These are phyloP conservation scores for Colletotrichum camelliae DNA, from an alignment of 2,329 filamentous ascomycete species.

Conservation along the genomic window DNA sequence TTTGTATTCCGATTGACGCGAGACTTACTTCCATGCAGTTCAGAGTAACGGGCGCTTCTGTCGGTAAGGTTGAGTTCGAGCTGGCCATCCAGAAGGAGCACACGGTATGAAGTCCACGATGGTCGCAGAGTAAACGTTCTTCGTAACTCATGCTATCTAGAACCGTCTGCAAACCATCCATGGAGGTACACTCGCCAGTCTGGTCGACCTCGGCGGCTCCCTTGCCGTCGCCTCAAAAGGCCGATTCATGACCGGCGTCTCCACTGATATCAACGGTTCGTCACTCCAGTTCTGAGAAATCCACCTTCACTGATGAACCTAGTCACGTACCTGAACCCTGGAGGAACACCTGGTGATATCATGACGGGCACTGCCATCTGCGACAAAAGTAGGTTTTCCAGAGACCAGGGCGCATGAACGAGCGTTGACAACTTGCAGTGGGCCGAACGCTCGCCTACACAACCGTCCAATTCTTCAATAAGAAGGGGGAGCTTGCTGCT, in stretches of 20 bases:
- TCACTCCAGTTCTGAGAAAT: not conserved
- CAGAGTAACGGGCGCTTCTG: slow-evolving; percentile 66
- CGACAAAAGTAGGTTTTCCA: slow-evolving; percentile 59
- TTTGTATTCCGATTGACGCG: too few relatives aligned
- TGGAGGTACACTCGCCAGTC: slow-evolving; percentile 79
- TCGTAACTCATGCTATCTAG: slow-evolving; percentile 40
- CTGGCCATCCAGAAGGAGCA: slow-evolving; percentile 77
- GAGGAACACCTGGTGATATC: slow-evolving; percentile 61
- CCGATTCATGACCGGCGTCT: slow-evolving; percentile 67
- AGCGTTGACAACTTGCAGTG: slow-evolving; percentile 43
- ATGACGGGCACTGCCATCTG: slow-evolving; percentile 62
- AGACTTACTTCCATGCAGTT: slow-evolving; percentile 52
- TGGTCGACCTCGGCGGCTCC: slow-evolving; percentile 72
- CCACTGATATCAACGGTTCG: slow-evolving; percentile 67
- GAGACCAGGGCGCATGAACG: rapidly evolving
- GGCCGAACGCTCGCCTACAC: slow-evolving; percentile 70
- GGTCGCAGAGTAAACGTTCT: not conserved
- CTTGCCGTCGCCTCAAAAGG: slow-evolving; percentile 70
- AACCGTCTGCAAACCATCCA: slow-evolving; percentile 80
- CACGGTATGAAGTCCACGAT: slow-evolving; percentile 56
- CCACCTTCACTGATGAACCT: not conserved
- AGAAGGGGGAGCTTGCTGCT: slow-evolving; percentile 63
- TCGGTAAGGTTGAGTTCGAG: slow-evolving; percentile 77
- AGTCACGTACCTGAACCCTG: slow-evolving; percentile 69
- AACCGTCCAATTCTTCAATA: slow-evolving; percentile 62